These are phyloP conservation scores for Symbiodinium natans DNA, from an alignment of 73 alveolate species.

Conservation along the genomic window DNA sequence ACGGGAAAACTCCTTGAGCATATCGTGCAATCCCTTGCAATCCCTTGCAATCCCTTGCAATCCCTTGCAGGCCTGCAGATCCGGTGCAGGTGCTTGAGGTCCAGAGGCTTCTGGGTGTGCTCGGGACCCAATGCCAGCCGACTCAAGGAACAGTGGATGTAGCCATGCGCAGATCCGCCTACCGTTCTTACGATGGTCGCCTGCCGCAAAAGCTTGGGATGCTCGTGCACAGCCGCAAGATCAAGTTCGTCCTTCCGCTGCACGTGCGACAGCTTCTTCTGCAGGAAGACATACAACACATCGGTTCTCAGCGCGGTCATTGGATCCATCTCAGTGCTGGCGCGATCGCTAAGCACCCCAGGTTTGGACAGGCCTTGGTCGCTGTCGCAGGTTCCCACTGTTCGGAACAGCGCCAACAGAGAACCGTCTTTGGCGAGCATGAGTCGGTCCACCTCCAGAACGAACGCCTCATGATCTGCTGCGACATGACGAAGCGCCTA, in stretches of 20 bases:
- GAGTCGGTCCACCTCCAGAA: constrained; percentile 45
- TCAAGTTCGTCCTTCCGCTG: constrained; percentile 70
- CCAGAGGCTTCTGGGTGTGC: constrained; percentile 34
- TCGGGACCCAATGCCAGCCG: constrained; percentile 62
- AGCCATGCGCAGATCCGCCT: constrained; percentile 61
- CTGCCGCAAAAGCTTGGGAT: constrained; percentile 50
- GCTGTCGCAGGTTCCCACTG: not conserved
- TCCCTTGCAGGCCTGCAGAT: constrained; percentile 6
- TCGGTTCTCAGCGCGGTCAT: constrained; percentile 48
- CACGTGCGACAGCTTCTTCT: constrained; percentile 53
- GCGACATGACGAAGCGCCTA: constrained; percentile 23
- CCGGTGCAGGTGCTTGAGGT: constrained; percentile 30
- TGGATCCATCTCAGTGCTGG: constrained; percentile 31
- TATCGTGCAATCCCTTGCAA: not conserved
- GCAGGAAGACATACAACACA: constrained; percentile 43
- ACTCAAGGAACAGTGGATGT: constrained; percentile 62
- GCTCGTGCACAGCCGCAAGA: constrained; percentile 48
- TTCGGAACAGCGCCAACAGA: constrained; percentile 26
- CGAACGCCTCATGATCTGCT: constrained; percentile 66
- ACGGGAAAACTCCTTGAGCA: no score
- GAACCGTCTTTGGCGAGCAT: constrained; percentile 63
- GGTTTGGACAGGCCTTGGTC: not conserved
- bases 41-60: not conserved
- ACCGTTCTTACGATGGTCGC: constrained; percentile 40
- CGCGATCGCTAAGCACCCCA: constrained; percentile 36